These are phyloP conservation scores for Yarrowia bubula DNA, from an alignment of 805 yeast genomes.

Conservation along the genomic window DNA sequence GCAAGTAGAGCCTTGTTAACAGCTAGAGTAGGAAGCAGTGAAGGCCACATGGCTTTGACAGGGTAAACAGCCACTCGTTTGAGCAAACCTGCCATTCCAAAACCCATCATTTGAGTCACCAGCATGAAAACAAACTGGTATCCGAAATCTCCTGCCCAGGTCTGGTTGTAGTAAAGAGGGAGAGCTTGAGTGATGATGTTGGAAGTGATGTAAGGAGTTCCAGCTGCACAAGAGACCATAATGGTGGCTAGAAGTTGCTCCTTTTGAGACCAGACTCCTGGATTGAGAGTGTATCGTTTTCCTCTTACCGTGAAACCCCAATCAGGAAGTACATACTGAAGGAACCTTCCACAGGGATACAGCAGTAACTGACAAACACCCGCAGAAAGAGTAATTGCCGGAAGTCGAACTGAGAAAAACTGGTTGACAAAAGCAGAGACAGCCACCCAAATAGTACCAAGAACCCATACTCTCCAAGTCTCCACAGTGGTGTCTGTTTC, in stretches of 20 bases:
- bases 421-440: conserved; percentile 56
- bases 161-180: conserved; percentile 36
- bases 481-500: conserved; percentile 48
- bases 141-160: conserved; percentile 40
- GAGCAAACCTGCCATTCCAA: conserved; percentile 55
- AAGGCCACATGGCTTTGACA: conserved; percentile 47
- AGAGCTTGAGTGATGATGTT: conserved; percentile 35
- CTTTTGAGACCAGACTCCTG: conserved; percentile 63
- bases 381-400: conserved; percentile 46
- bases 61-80: conserved; percentile 50
- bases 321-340: conserved; percentile 46
- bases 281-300: conserved; percentile 48
- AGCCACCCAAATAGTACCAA: conserved; percentile 44
- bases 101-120: conserved; percentile 54
- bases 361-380: conserved; percentile 46
- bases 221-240: conserved; percentile 35
- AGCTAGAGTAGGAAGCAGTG: conserved; percentile 56
- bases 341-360: conserved; percentile 55
- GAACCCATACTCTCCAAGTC: conserved; percentile 48
- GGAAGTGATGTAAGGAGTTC: conserved; percentile 31
- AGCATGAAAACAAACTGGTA: conserved; percentile 48
- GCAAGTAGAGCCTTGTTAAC: conserved; percentile 45
- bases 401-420: conserved; percentile 56
- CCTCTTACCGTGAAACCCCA: conserved; percentile 44
- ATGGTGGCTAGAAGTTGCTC: conserved; percentile 64